Evolutionary conservation across 495 filamentous ascomycete genomes (phyloP).

Genomic region (Trichocladium antarcticum): DNA sequence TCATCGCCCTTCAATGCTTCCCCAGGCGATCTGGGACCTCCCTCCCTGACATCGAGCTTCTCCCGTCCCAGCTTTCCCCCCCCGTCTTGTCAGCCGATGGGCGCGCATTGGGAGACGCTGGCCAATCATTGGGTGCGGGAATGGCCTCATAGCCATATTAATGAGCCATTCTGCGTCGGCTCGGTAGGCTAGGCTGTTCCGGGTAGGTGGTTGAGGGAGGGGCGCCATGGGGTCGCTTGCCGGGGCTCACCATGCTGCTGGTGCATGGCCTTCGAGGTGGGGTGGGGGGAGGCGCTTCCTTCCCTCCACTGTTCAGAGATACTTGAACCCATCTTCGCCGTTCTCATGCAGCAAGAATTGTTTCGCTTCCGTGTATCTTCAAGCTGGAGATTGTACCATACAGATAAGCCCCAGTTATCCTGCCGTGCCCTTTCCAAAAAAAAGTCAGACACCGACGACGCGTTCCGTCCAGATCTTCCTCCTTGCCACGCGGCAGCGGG

Average conservation of each 20-base stretch:
- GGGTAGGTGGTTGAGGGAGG: conserved; percentile 28
- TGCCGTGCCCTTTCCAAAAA: conserved; percentile 9
- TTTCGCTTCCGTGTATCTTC: not conserved
- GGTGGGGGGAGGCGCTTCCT: not conserved
- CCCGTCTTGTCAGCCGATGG: conserved; percentile 15
- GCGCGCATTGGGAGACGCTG: conserved; percentile 3
- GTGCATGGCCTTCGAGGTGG: too few relatives aligned
- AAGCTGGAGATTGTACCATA: too few relatives aligned
- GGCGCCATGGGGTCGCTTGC: conserved; percentile 6
- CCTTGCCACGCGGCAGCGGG: not conserved
- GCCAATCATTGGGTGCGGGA: conserved; percentile 18
- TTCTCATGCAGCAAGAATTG: not conserved
- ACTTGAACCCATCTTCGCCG: not conserved
- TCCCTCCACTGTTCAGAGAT: not conserved
- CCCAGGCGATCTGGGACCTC: too few relatives aligned
- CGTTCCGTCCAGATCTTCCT: not conserved
- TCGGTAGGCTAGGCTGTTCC: conserved; percentile 28
- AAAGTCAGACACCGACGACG: not conserved
- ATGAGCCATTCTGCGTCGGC: conserved; percentile 17
- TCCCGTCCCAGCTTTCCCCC: not conserved
- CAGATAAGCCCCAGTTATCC: too few relatives aligned
- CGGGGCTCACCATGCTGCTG: conserved; percentile 13
- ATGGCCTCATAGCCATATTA: conserved; percentile 6
- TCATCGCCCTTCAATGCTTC: not conserved
- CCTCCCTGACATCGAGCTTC: too few relatives aligned